A percentile compares a stretch with the other conserved stretches of the same genome.
phyloP scores from a whole-genome alignment of 73 alveolate species.

The Loxodes magnus region DNA sequence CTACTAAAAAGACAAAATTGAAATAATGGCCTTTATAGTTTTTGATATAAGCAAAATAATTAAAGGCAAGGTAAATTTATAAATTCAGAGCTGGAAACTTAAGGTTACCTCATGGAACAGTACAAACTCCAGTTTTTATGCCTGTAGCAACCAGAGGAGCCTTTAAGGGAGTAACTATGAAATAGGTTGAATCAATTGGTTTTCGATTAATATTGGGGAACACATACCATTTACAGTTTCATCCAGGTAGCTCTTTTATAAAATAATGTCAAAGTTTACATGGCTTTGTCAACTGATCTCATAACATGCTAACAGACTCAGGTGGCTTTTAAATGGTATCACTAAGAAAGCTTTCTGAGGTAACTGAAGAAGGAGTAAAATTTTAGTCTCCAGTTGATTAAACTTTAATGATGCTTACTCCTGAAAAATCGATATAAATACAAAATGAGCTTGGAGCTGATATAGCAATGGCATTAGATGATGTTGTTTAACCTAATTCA shows the following conservation, averaged over 20 bases:
- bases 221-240: slow-evolving; percentile 96
- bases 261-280: slow-evolving; percentile 90
- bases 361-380: slow-evolving; percentile 95
- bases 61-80: too few species aligned
- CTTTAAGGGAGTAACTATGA: slow-evolving; percentile 78
- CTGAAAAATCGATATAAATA: slow-evolving; percentile 94
- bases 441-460: slow-evolving; percentile 96
- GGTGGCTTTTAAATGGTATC: slow-evolving; percentile 99
- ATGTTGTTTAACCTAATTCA: slow-evolving; percentile 69
- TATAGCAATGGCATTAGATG: slow-evolving; percentile 98
- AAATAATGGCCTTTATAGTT: too few species aligned
- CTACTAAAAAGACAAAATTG: too few species aligned
- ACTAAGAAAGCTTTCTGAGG: slow-evolving; percentile 60
- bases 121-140: slow-evolving; percentile 97
- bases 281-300: slow-evolving; percentile 84
- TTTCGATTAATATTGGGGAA: slow-evolving; percentile 91
- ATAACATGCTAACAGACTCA: slow-evolving; percentile 95
- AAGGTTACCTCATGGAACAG: slow-evolving; percentile 98
- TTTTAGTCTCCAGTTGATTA: slow-evolving; percentile 94
- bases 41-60: too few species aligned
- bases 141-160: slow-evolving; percentile 99
- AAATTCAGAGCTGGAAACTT: slow-evolving; percentile 93
- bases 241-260: slow-evolving; percentile 96
- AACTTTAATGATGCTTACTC: slow-evolving; percentile 88
- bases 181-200: slow-evolving; percentile 88